Base-by-base conservation (phyloP, 495 filamentous ascomycete species). In the Tuber melanosporum region DNA sequence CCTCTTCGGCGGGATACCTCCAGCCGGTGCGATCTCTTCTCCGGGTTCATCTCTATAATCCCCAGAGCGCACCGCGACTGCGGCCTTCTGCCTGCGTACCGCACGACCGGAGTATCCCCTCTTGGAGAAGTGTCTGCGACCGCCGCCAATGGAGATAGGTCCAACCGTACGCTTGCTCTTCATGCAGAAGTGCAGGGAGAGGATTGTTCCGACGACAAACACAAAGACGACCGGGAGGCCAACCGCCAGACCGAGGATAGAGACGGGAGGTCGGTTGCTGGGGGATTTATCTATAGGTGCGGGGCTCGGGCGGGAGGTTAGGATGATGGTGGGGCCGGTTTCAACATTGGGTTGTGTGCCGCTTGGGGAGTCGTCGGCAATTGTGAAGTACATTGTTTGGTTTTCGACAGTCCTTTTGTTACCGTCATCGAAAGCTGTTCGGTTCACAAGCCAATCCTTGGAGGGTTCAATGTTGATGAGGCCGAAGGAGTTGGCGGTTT, bases 61-160 rank as follows among this genome's bases (percentile, higher is more conserved):
- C 49, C 45, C 57, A 0, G 76, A 66, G n/a, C 73, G 47, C 12
- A 81, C 81, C 1, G 75, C 75, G 45, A 45, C 62, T 10, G 74
- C 62, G 0, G 81, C 73, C 71, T 76, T 79, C 46, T 71, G 79
- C 78, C 77, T 76, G 15, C 81, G 74, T 72, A 75, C 81, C 3
- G 69, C 43, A 10, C 81, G 62, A 0, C 81, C 81, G 0, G 47
- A 73, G 32, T 83, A 83, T 3, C 81, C 81, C 1, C 78, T 45
- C 69, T 76, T 76, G 0, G 76, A 75, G 26, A 80, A 82, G 32
- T 75, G 75, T 42, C 74, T 78, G 3, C 81, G 70, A 0, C 81
- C 81, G 32, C 81, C 80, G 15, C 81, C 81, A 42, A 82, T 83
- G 6, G 80, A 77, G 69, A 82, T 74, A 3, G 78, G 81, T 2